Percentiles rank a stretch among this genome's conserved stretches.
Conservation (phyloP, 257 asterid genomes). For the Solanum ahanhuiri region DNA sequence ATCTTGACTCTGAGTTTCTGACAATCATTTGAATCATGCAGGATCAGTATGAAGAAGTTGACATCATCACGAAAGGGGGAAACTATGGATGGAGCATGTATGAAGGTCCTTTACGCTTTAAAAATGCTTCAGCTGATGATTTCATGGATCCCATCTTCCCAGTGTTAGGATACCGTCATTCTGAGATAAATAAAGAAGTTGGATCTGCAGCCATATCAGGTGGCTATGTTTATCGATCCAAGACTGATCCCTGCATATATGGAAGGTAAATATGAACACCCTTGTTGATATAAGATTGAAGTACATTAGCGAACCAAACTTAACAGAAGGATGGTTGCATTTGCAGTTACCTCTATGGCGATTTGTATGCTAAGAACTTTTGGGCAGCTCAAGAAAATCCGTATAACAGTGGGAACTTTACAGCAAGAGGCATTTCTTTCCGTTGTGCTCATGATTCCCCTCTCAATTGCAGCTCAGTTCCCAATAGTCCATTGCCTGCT, state of each 20-base stretch:
- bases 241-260: conserved; percentile 72
- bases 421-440: conserved; percentile 43
- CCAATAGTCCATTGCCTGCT: conserved; percentile 63
- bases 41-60: conserved; percentile 86
- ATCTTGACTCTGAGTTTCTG: not conserved
- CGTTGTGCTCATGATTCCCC: conserved; percentile 82
- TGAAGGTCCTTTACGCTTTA: conserved; percentile 60
- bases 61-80: conserved; percentile 80
- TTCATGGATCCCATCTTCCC: conserved; percentile 66
- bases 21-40: conserved; percentile 7
- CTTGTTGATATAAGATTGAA: not conserved
- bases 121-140: conserved; percentile 37
- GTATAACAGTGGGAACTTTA: conserved; percentile 62
- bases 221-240: conserved; percentile 73
- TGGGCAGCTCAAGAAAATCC: conserved; percentile 90
- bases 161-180: conserved; percentile 62
- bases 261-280: conserved; percentile 56
- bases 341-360: conserved; percentile 82
- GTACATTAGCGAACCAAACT: not conserved
- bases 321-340: not conserved
- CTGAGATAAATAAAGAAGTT: conserved; percentile 40
- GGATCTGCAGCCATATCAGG: conserved; percentile 92
- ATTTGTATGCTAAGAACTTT: conserved; percentile 54
- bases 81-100: conserved; percentile 87
- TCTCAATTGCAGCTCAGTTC: conserved; percentile 51